Evolutionary conservation across 805 yeast species (phyloP).

Genomic region (Pichia thaimueangensis): DNA sequence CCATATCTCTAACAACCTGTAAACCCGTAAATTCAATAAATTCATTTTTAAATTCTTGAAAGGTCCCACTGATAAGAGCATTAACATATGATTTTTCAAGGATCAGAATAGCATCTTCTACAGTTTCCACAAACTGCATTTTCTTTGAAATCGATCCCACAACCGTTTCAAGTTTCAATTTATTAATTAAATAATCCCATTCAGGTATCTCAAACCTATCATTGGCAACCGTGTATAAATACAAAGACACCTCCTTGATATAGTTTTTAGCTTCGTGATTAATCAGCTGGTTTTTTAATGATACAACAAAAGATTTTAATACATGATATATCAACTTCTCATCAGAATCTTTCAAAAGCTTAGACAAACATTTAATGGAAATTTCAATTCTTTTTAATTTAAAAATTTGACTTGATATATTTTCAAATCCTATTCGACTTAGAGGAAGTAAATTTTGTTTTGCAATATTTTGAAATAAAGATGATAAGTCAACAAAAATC

Average conservation of each 20-base stretch:
- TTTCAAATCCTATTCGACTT: neutral
- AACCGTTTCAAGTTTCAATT: slow-evolving; percentile 10
- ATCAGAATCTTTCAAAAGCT: neutral
- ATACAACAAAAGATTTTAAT: slow-evolving; percentile 2
- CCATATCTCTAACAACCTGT: neutral
- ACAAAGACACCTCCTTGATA: slow-evolving; percentile 18
- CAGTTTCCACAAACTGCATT: slow-evolving; percentile 19
- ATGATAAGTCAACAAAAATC: neutral
- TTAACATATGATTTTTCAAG: slow-evolving; percentile 20
- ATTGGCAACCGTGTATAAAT: slow-evolving; percentile 22
- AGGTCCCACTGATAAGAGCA: slow-evolving; percentile 13
- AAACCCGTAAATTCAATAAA: slow-evolving; percentile 9
- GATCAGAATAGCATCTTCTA: slow-evolving; percentile 18
- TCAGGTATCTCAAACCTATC: slow-evolving; percentile 18
- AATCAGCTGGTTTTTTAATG: neutral
- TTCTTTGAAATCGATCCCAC: slow-evolving; percentile 18
- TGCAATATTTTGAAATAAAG: neutral
- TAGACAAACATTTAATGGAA: slow-evolving; percentile 6
- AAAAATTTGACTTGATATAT: slow-evolving; percentile 2
- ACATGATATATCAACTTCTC: slow-evolving; percentile 1
- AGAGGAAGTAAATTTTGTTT: neutral
- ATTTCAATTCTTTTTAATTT: slow-evolving; percentile 1
- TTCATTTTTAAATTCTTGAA: slow-evolving; percentile 15
- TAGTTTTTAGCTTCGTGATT: slow-evolving; percentile 12
- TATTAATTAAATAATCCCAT: slow-evolving; percentile 14